Conservation (phyloP, 805 yeast species). For the Sugiyamaella marilandica region DNA sequence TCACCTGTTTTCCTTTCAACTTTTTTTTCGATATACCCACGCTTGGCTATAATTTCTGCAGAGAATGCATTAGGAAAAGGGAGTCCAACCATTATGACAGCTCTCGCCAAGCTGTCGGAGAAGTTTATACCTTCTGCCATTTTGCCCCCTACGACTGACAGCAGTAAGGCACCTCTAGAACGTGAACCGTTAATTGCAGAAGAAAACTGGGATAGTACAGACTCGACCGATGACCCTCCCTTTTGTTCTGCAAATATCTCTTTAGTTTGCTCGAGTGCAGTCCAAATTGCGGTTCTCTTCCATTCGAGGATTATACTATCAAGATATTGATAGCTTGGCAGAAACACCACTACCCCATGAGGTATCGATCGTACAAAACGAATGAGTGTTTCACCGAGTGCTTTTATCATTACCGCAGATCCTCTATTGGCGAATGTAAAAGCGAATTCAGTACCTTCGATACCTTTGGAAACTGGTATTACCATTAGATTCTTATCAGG, state of each 20-base stretch:
- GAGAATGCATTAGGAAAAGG: constrained; percentile 85
- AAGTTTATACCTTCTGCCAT: constrained; percentile 93
- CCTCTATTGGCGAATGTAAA: constrained; percentile 68
- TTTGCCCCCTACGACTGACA: constrained; percentile 90
- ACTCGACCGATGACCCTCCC: constrained; percentile 39
- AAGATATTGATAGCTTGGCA: constrained; percentile 79
- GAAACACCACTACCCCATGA: constrained; percentile 71
- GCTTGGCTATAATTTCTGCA: constrained; percentile 73
- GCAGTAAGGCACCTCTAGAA: constrained; percentile 55
- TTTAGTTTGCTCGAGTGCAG: constrained; percentile 34
- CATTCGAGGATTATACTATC: constrained; percentile 48
- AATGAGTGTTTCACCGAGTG: constrained; percentile 48
- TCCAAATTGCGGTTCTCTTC: constrained; percentile 37
- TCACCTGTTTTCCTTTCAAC: not conserved
- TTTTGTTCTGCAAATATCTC: constrained; percentile 50
- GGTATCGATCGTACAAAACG: constrained; percentile 49
- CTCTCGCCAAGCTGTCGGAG: constrained; percentile 80
- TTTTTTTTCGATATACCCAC: constrained; percentile 52
- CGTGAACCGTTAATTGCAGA: constrained; percentile 31
- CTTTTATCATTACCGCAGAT: constrained; percentile 40
- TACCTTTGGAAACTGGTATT: constrained; percentile 31
- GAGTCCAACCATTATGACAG: constrained; percentile 78
- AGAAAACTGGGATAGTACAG: constrained; percentile 49
- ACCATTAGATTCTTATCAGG: constrained; percentile 67
- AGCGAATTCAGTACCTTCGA: constrained; percentile 38